Evolutionary conservation across 148 eudicot species (phyloP).

Genomic region (Rhododendron vialii): DNA sequence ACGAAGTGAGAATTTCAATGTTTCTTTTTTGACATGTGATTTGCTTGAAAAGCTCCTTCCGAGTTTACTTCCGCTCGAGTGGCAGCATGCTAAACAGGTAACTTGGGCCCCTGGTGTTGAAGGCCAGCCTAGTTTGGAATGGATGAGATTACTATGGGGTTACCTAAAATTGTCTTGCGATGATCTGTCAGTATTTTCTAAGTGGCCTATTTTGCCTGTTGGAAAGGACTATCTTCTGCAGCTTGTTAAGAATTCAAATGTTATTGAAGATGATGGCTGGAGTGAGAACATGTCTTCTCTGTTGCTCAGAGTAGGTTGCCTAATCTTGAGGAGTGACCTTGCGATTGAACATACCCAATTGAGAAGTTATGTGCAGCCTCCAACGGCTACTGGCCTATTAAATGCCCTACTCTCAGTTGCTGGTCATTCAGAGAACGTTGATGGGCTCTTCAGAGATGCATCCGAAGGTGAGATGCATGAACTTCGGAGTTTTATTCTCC

Average conservation of each 20-base stretch:
- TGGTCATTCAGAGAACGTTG: constrained; percentile 47
- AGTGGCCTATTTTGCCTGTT: constrained; percentile 97
- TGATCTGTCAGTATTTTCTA: constrained; percentile 71
- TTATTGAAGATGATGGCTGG: constrained; percentile 92
- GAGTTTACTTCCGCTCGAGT: constrained; percentile 76
- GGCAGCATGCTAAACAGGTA: constrained; percentile 85
- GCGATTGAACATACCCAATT: constrained; percentile 67
- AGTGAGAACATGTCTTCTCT: constrained; percentile 88
- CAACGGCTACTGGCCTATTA: constrained; percentile 75
- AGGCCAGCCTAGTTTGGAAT: constrained; percentile 80
- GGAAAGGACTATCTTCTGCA: constrained; percentile 65
- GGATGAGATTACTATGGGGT: constrained; percentile 82
- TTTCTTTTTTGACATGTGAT: constrained; percentile 66
- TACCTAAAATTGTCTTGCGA: constrained; percentile 65
- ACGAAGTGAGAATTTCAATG: constrained; percentile 61
- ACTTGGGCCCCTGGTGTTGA: constrained; percentile 70
- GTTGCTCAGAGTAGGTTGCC: constrained; percentile 79
- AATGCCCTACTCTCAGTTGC: constrained; percentile 72
- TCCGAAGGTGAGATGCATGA: constrained; percentile 89
- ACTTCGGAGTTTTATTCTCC: constrained; percentile 87
- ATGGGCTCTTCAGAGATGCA: constrained; percentile 61
- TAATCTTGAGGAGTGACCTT: constrained; percentile 64
- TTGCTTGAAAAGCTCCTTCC: constrained; percentile 78
- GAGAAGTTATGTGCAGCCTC: constrained; percentile 66
- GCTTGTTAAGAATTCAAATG: constrained; percentile 75